phyloP scores from a whole-genome alignment of 75 land plant species.

The Selaginella tamariscina region DNA sequence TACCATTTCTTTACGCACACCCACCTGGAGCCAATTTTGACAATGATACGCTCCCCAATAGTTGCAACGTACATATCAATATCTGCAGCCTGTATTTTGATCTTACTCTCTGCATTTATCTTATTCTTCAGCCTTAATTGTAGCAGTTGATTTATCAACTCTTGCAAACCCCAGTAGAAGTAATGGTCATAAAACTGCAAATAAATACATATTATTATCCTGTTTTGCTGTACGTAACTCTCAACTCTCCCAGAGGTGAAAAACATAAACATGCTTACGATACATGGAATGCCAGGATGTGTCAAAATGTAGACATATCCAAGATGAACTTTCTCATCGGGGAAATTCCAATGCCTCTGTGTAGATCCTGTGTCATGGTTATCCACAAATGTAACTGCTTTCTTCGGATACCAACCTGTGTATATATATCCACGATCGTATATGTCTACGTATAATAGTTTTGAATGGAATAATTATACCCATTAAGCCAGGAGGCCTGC shows the following conservation, averaged over 20 bases:
- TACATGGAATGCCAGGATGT: not conserved
- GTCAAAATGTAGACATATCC: not conserved
- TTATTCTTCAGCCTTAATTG: conserved; percentile 32
- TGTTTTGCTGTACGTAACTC: not conserved
- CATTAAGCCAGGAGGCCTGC: conserved; percentile 1
- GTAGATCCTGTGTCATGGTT: conserved; percentile 30
- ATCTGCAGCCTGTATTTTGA: conserved; percentile 37
- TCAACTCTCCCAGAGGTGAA: not conserved
- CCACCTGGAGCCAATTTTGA: conserved; percentile 43
- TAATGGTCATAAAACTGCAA: conserved; percentile 54
- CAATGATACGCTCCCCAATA: conserved; percentile 41
- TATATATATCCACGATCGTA: no score
- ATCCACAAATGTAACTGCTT: conserved; percentile 25
- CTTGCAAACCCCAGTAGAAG: conserved; percentile 47
- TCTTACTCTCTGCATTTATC: conserved; percentile 31
- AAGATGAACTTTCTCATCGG: conserved; percentile 13
- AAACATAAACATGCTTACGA: not conserved
- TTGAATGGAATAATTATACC: conserved; percentile 16
- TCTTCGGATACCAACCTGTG: conserved; percentile 18
- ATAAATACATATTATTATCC: no score
- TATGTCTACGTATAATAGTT: no score
- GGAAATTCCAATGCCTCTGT: conserved; percentile 52
- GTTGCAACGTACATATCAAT: conserved; percentile 44
- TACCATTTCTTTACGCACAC: no score
- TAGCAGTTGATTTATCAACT: conserved; percentile 27